Base-by-base conservation (phyloP, 371 early-diverging fungal genomes). In the Phascolomyces articulosus region DNA sequence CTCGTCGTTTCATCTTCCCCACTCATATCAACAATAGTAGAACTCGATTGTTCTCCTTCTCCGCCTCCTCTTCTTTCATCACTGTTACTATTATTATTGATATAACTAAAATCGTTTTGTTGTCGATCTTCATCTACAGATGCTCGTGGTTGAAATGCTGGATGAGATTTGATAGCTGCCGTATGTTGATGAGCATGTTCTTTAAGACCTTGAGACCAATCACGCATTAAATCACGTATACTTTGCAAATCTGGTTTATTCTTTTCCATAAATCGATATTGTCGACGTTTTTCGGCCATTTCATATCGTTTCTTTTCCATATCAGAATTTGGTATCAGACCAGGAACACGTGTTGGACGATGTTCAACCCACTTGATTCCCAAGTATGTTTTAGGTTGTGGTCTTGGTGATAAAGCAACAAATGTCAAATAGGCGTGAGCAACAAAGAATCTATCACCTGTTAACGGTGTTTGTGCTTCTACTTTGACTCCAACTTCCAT, bases 401-500 rank as follows among this genome's bases (percentile, higher is more conserved):
- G 73, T 27, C 72, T 56, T 20, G 82, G 79, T 8, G 74, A 78
- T 3, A 91, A 55, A 3, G 89, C 91, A 7, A 92, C 90, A 84
- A 92, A 92, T 0, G 91, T 92, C 26, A 92, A 70, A 58, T 90
- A 91, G 18, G 90, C 91, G 68, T 87, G 86, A 3, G 79, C 92
- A 64, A 76, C 91, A 88, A 79, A 89, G 47, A 79, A 77, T 38
- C 82, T 80, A 4, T 82, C 81, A 10, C 87, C 83, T 1, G 90
- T 80, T 26, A 85, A 67, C 4, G 88, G 80, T 23, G 88, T 81
- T 68, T 92, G 90, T 3, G 88, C 85, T 64, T 88, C 89, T 31
- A 92, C 90, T 54, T 87, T 79, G 40, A 91, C 90, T 3, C 85
- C 88, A 28, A 89, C 83, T 74, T 92, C 93, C 90, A 92, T 90